Conservation (phyloP, 179 eudicot genomes). For the Actinidia arguta region DNA sequence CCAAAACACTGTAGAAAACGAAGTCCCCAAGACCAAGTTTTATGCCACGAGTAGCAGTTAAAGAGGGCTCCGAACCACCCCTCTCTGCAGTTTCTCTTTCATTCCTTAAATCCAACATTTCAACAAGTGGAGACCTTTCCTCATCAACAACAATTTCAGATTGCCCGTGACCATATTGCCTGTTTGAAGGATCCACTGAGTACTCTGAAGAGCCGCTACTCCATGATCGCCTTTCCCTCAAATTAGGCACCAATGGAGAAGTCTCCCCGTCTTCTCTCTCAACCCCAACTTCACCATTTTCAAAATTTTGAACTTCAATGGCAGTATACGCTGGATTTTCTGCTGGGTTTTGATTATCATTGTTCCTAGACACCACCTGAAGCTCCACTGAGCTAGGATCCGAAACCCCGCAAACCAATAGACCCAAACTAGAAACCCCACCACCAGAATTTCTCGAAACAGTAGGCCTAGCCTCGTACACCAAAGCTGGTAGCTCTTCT, state of each 20-base stretch:
- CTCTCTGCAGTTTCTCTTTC: conserved; percentile 28
- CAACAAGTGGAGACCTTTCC: conserved; percentile 54
- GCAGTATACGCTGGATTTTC: conserved; percentile 17
- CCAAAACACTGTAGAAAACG: conserved; percentile 93
- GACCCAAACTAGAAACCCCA: conserved; percentile 20
- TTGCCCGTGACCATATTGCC: conserved; percentile 6
- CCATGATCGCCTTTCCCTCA: conserved; percentile 28
- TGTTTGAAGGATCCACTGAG: conserved; percentile 11
- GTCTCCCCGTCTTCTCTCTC: conserved; percentile 56
- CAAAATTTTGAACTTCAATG: neutral
- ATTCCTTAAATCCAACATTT: conserved; percentile 32
- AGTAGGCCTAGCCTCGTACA: conserved; percentile 83
- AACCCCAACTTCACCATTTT: conserved; percentile 23
- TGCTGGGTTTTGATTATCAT: neutral
- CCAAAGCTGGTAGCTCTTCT: conserved; percentile 88
- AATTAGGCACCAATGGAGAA: conserved; percentile 54
- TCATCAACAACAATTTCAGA: conserved; percentile 43
- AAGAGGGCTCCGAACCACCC: conserved; percentile 18
- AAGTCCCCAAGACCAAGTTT: conserved; percentile 96
- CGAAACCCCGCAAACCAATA: conserved; percentile 61
- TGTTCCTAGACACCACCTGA: conserved; percentile 41
- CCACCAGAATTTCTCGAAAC: conserved; percentile 33
- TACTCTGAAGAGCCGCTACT: conserved; percentile 11
- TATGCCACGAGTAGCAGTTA: conserved; percentile 47
- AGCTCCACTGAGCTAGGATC: conserved; percentile 63